Conservation (phyloP, 31 red algal genomes). For the Endocladia muricata region DNA sequence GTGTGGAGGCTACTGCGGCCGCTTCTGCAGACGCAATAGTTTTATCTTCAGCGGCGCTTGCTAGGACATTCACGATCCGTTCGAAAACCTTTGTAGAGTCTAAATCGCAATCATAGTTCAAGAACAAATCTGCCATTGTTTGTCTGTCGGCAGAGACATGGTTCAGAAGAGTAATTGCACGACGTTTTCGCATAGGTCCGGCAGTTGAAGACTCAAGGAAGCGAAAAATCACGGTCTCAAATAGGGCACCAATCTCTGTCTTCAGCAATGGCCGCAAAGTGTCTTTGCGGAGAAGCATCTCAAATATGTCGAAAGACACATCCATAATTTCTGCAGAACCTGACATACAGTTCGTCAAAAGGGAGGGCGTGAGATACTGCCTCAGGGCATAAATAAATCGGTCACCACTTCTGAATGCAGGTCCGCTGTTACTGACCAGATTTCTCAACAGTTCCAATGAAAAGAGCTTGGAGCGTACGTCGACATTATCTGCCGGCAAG, state of each 20-base stretch:
- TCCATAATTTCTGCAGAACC: conserved; percentile 59
- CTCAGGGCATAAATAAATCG: conserved; percentile 84
- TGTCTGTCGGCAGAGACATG: conserved; percentile 62
- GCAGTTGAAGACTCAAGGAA: conserved; percentile 83
- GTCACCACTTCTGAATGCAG: conserved; percentile 60
- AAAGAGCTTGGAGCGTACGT: conserved; percentile 80
- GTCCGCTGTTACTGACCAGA: conserved; percentile 60
- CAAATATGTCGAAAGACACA: conserved; percentile 85
- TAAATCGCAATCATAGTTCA: conserved; percentile 98
- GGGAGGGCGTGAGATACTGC: conserved; percentile 71
- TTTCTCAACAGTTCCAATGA: conserved; percentile 76
- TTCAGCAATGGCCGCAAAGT: conserved; percentile 78
- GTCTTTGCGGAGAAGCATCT: conserved; percentile 72
- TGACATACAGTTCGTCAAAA: conserved; percentile 80
- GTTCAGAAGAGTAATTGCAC: conserved; percentile 51
- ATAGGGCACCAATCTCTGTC: conserved; percentile 79
- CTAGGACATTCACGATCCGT: conserved; percentile 68
- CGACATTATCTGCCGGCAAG: conserved; percentile 42
- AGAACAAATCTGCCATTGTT: conserved; percentile 84
- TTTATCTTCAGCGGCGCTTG: conserved; percentile 38
- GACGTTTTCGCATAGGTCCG: conserved; percentile 45
- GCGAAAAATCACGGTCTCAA: conserved; percentile 91
- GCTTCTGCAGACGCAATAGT: not conserved
- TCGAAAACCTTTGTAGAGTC: conserved; percentile 84
- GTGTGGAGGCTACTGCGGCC: conserved; percentile 12